A percentile compares a stretch with the other conserved stretches of the same genome.
phyloP scores from a whole-genome alignment of 192 early-diverging fungal genomes.

The Coemansia sp. region DNA sequence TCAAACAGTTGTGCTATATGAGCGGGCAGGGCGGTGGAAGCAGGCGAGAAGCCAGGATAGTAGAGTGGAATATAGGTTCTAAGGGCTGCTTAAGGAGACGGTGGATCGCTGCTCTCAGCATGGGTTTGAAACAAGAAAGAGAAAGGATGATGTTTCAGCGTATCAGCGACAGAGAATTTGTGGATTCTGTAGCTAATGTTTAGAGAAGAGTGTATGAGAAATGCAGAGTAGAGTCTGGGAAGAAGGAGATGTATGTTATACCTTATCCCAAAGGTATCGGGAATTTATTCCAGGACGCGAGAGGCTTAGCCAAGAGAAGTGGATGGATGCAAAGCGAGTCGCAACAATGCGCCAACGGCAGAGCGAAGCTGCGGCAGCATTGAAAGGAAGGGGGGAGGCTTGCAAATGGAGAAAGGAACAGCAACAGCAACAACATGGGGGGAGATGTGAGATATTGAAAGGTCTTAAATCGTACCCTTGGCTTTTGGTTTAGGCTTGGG shows the following conservation, averaged over 20 bases:
- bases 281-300: neutral
- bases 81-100: neutral
- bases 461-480: constrained; percentile 31
- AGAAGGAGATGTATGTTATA: neutral
- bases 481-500: constrained; percentile 22
- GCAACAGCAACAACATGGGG: neutral
- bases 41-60: neutral
- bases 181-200: neutral
- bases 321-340: neutral
- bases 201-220: neutral
- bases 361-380: neutral
- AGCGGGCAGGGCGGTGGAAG: constrained; percentile 9
- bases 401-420: no score
- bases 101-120: constrained; percentile 3
- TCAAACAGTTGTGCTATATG: neutral
- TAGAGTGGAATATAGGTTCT: neutral
- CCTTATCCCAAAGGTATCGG: neutral
- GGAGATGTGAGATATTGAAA: neutral
- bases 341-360: neutral
- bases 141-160: neutral
- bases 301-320: neutral
- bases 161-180: neutral
- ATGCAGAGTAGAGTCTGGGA: neutral
- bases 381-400: neutral
- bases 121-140: neutral